Percentiles rank a stretch among this genome's conserved stretches.
Conservation (phyloP, 805 yeast genomes). For the Metschnikowia vanudenii region DNA sequence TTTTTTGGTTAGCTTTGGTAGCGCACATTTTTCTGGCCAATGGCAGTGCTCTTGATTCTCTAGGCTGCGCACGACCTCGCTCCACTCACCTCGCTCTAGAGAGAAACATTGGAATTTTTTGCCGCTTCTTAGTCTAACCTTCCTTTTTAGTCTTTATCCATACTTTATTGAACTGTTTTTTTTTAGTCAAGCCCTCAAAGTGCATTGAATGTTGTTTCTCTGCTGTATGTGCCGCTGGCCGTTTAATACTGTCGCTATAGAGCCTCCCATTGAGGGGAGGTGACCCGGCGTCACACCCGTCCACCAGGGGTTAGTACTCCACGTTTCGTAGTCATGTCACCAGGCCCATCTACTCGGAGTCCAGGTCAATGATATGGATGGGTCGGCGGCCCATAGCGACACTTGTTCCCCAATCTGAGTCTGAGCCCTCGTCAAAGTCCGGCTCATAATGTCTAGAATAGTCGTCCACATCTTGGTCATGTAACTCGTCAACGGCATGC, state of each 20-base stretch:
- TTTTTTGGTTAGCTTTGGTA: slow-evolving; percentile 7
- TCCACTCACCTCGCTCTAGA: no score
- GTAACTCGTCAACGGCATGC: slow-evolving; percentile 11
- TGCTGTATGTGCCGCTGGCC: no score
- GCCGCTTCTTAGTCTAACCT: no score
- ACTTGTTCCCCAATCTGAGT: slow-evolving; percentile 8
- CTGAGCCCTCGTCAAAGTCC: slow-evolving; percentile 9
- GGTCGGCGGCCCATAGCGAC: slow-evolving; percentile 8
- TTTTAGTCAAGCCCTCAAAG: no score
- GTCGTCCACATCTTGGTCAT: slow-evolving; percentile 12
- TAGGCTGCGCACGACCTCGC: slow-evolving; percentile 13
- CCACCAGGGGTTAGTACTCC: not conserved
- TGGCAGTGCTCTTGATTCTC: slow-evolving; percentile 9
- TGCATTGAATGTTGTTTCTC: no score
- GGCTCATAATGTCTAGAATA: slow-evolving; percentile 7
- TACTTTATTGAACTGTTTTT: not conserved
- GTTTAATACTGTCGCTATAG: no score
- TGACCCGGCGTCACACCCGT: slow-evolving; percentile 1
- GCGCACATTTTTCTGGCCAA: slow-evolving; percentile 19
- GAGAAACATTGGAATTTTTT: no score
- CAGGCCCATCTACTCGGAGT: slow-evolving; percentile 9
- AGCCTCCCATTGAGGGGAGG: no score
- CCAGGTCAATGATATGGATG: slow-evolving; percentile 13
- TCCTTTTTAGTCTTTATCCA: no score
- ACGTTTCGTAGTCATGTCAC: not conserved